phyloP scores from a whole-genome alignment of 164 flowering plant genomes.

The Akebia trifoliata region DNA sequence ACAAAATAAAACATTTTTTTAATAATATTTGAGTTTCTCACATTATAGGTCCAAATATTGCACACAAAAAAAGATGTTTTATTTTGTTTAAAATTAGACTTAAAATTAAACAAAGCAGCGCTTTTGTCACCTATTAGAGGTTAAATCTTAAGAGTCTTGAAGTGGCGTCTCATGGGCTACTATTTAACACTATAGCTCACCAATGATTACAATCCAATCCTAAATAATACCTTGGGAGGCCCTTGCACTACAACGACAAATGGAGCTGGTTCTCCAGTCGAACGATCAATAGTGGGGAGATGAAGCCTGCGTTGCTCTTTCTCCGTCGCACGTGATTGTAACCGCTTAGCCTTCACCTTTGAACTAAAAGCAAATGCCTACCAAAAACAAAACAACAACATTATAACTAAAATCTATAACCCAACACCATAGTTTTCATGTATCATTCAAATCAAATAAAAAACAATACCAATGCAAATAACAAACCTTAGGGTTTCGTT shows the following conservation, averaged over 20 bases:
- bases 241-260: conserved; percentile 91
- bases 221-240: conserved; percentile 70
- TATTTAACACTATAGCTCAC: no score
- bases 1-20: no score
- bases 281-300: conserved; percentile 68
- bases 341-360: conserved; percentile 66
- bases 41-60: no score
- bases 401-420: neutral
- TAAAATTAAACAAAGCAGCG: no score
- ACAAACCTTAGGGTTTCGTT: conserved; percentile 61
- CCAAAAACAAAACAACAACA: neutral
- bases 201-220: neutral
- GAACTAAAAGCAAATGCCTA: conserved; percentile 90
- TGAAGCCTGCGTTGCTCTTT: conserved; percentile 92
- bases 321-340: conserved; percentile 75
- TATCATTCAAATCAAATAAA: neutral
- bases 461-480: neutral
- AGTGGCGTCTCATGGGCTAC: neutral
- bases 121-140: neutral
- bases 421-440: neutral
- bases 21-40: no score
- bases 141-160: neutral
- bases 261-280: conserved; percentile 82
- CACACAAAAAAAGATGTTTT: no score
- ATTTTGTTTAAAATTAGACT: no score